A percentile compares a stretch with the other conserved stretches of the same genome.
phyloP scores from a whole-genome alignment of 2,329 filamentous ascomycete genomes.

The Fusarium metavorans region DNA sequence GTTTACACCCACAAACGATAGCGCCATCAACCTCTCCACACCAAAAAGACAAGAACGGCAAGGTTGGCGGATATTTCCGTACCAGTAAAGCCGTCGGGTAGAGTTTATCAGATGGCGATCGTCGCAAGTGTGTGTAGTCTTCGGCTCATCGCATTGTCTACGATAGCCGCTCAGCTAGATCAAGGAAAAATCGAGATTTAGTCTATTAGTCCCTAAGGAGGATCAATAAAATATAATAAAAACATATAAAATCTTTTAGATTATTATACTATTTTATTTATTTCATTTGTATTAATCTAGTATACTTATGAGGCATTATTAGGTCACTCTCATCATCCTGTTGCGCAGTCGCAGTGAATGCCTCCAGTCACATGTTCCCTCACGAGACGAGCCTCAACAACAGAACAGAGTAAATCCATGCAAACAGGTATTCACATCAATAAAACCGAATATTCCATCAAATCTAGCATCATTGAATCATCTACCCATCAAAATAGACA shows the following conservation, averaged over 20 bases:
- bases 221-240: too few species aligned
- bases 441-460: background rate
- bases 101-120: background rate
- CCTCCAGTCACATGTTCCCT: background rate
- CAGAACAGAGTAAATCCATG: background rate
- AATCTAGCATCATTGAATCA: background rate
- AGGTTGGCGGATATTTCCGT: background rate
- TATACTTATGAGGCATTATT: too few species aligned
- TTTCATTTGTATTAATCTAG: too few species aligned
- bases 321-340: background rate
- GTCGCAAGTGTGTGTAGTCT: too few species aligned
- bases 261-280: too few species aligned
- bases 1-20: background rate
- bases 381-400: background rate
- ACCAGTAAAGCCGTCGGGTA: background rate
- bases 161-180: too few species aligned
- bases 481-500: background rate
- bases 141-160: too few species aligned
- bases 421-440: background rate
- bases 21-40: background rate
- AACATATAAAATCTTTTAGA: too few species aligned
- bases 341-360: background rate
- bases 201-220: too few species aligned
- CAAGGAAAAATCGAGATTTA: too few species aligned
- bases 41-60: background rate